These are phyloP conservation scores for Didymella lethalis DNA, from an alignment of 2,329 filamentous ascomycete species.

Conservation along the genomic window DNA sequence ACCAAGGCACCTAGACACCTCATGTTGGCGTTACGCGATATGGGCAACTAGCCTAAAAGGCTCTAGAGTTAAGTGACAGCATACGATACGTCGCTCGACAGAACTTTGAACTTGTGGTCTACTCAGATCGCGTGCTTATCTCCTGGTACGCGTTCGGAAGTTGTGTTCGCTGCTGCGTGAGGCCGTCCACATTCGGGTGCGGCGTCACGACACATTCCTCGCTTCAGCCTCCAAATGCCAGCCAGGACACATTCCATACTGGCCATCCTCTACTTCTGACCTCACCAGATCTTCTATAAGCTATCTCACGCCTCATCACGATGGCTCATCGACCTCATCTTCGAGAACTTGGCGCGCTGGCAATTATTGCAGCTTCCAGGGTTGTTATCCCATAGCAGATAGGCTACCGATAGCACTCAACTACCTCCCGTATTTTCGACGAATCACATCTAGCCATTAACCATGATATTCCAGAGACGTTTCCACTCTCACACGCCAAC, in stretches of 20 bases:
- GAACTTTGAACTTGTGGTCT: slow-evolving; percentile 11
- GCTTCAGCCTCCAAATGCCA: slow-evolving; percentile 34
- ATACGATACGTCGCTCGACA: background rate
- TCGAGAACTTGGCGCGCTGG: background rate
- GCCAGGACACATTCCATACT: slow-evolving; percentile 40
- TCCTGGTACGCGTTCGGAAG: slow-evolving; percentile 3
- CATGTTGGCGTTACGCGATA: background rate
- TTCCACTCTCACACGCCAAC: slow-evolving; percentile 18
- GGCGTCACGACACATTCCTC: slow-evolving; percentile 36
- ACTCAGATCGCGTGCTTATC: slow-evolving; percentile 5
- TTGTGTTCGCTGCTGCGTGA: slow-evolving; percentile 2
- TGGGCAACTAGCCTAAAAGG: background rate
- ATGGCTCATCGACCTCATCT: background rate
- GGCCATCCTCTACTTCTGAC: slow-evolving; percentile 16
- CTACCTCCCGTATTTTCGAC: background rate
- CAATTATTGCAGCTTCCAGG: background rate
- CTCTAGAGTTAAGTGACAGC: background rate
- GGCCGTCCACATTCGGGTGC: slow-evolving; percentile 1
- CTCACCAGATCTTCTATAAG: slow-evolving; percentile 14
- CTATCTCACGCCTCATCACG: background rate
- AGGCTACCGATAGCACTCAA: background rate
- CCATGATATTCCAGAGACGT: slow-evolving; percentile 29
- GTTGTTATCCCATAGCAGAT: background rate
- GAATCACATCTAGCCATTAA: background rate
- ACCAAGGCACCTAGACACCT: background rate